phyloP scores from a whole-genome alignment of 73 alveolate genomes.

The Paramecium primaurelia region DNA sequence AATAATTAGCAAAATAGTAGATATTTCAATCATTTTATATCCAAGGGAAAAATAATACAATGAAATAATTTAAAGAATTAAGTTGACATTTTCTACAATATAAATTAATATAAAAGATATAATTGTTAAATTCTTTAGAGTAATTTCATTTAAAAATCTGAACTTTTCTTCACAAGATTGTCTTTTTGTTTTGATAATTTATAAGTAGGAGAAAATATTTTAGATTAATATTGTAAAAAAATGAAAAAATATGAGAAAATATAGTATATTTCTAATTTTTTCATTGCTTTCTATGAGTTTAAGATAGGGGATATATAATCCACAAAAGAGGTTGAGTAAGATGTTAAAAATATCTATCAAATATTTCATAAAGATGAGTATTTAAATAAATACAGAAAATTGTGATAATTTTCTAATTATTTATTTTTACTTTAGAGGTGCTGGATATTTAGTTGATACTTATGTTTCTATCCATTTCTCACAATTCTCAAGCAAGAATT shows the following conservation, averaged over 20 bases:
- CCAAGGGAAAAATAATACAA: neutral
- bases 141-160: neutral
- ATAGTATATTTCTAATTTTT: neutral
- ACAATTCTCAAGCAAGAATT: neutral
- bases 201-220: neutral
- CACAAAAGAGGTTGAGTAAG: neutral
- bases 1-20: neutral
- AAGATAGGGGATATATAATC: neutral
- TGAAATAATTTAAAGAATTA: neutral
- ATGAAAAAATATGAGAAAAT: neutral
- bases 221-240: neutral
- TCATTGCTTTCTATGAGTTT: neutral
- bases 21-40: neutral
- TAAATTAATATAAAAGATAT: neutral
- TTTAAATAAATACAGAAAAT: neutral
- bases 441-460: neutral
- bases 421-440: neutral
- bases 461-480: neutral
- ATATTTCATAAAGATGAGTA: neutral
- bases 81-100: neutral
- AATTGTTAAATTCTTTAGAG: neutral
- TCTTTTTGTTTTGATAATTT: neutral
- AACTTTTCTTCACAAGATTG: neutral
- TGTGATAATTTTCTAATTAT: neutral
- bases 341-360: neutral